phyloP scores from a whole-genome alignment of 306 rosid genomes.

The Dalbergia cochinchinensis region DNA sequence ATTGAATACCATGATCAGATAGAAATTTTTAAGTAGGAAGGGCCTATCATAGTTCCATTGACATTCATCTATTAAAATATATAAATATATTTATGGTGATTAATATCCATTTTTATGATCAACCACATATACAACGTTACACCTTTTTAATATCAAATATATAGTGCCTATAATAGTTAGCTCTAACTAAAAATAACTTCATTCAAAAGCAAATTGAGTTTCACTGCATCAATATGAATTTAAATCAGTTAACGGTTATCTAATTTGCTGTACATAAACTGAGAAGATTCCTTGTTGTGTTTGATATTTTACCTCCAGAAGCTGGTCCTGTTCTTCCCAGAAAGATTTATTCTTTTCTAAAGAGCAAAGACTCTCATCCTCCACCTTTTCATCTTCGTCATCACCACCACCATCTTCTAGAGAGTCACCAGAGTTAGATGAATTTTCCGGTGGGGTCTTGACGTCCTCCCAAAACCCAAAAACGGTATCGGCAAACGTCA shows the following conservation, averaged over 20 bases:
- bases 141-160: no score
- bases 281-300: not conserved
- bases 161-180: no score
- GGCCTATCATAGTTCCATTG: no score
- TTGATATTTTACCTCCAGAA: slow-evolving; percentile 62
- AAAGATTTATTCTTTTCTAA: slow-evolving; percentile 56
- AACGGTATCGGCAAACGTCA: slow-evolving; percentile 61
- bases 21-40: no score
- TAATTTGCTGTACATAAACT: no score
- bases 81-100: not conserved
- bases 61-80: no score
- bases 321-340: slow-evolving; percentile 72
- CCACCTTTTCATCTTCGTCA: slow-evolving; percentile 7
- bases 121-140: no score
- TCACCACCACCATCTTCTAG: not conserved
- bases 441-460: slow-evolving; percentile 49
- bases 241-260: no score
- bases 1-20: not conserved
- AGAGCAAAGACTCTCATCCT: slow-evolving; percentile 33
- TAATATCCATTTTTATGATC: no score
- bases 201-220: no score
- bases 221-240: no score
- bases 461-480: slow-evolving; percentile 65
- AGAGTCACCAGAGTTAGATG: slow-evolving; percentile 49
- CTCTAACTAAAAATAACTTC: no score